Conservation (phyloP, 2,329 filamentous ascomycete genomes). For the Paraphoma sp. region DNA sequence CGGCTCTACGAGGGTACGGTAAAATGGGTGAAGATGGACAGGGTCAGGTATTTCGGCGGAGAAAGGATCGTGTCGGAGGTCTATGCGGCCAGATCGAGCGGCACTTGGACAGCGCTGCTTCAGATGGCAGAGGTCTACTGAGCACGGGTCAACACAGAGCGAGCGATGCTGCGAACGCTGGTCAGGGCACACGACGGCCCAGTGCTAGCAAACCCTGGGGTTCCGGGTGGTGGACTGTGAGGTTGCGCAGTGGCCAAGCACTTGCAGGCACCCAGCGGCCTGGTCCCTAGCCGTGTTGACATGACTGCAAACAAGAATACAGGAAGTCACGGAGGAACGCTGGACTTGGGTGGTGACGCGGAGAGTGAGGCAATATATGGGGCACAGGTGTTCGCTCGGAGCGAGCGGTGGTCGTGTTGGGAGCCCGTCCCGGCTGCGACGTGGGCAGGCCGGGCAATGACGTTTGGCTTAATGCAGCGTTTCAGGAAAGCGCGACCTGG, state of each 20-base stretch:
- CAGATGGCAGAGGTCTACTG: neutral
- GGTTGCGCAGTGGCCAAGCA: neutral
- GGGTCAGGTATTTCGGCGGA: neutral
- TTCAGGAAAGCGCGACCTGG: conserved; percentile 22
- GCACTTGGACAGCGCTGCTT: neutral
- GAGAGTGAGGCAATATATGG: neutral
- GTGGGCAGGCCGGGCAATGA: conserved; percentile 13
- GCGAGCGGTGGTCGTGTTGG: neutral
- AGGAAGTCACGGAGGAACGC: neutral
- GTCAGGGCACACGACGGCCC: conserved; percentile 13
- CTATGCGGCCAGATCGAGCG: neutral
- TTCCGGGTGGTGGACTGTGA: neutral
- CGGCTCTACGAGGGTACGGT: conserved; percentile 7
- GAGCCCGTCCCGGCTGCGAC: conserved; percentile 1
- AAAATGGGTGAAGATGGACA: conserved; percentile 13
- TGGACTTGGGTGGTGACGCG: no score
- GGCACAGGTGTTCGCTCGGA: neutral
- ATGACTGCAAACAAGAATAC: no score
- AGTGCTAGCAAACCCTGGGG: conserved; percentile 11
- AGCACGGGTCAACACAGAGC: neutral
- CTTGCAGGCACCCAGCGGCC: neutral
- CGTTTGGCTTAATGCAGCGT: conserved; percentile 18
- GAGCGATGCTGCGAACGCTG: conserved; percentile 9
- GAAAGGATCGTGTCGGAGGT: neutral
- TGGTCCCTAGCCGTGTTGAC: neutral